Conservation (phyloP, 1,284 basidiomycete genomes). For the Mycena sp. region DNA sequence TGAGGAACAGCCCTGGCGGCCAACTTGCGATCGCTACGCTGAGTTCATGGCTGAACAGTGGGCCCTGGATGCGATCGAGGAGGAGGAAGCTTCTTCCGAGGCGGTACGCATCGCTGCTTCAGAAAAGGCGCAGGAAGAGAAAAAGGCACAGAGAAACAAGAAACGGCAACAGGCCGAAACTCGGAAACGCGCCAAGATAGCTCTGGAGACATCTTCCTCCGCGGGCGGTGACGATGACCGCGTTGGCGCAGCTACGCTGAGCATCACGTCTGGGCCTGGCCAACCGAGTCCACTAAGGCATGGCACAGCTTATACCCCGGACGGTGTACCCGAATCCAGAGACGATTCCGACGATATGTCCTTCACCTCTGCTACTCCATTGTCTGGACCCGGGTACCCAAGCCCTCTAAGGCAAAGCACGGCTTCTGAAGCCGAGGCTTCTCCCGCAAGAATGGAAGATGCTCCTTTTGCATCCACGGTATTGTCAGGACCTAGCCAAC, state of each 20-base stretch:
- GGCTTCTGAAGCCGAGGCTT: constrained; percentile 11
- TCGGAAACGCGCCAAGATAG: constrained; percentile 60
- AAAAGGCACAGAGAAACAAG: constrained; percentile 58
- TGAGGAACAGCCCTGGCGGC: constrained; percentile 69
- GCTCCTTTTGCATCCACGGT: neutral
- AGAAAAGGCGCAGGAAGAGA: constrained; percentile 58
- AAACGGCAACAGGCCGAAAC: constrained; percentile 62
- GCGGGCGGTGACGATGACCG: constrained; percentile 14
- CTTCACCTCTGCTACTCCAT: neutral
- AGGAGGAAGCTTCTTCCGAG: constrained; percentile 65
- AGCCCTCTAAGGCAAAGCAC: constrained; percentile 22
- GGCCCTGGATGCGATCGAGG: constrained; percentile 73
- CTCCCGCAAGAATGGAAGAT: neutral
- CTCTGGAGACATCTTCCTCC: constrained; percentile 38
- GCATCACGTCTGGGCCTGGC: constrained; percentile 33
- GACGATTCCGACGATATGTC: constrained; percentile 9
- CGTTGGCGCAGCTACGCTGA: constrained; percentile 16
- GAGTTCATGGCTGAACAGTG: constrained; percentile 85
- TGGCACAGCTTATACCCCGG: constrained; percentile 45
- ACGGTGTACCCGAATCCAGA: neutral
- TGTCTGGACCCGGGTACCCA: constrained; percentile 15
- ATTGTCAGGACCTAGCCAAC: neutral
- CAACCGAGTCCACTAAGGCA: constrained; percentile 55
- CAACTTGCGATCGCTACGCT: constrained; percentile 78
- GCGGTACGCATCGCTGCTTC: constrained; percentile 46